Conservation (phyloP, 805 yeast species). For the Candida stauntonica region DNA sequence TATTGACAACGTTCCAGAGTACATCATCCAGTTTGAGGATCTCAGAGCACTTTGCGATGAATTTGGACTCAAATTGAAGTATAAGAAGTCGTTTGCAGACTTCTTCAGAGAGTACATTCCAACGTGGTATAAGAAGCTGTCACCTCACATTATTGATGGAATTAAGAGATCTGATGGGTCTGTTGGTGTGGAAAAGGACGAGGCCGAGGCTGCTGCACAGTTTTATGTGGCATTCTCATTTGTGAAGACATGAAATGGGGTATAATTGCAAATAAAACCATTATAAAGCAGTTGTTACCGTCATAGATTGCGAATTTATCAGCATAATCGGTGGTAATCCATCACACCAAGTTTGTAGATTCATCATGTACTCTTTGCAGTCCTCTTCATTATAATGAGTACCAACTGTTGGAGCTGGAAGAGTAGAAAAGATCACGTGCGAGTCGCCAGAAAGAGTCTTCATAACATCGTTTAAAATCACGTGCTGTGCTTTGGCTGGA, state of each 20-base stretch:
- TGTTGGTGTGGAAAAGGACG: slow-evolving; percentile 84
- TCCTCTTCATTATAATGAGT: slow-evolving; percentile 68
- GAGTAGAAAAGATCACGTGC: slow-evolving; percentile 78
- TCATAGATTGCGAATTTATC: slow-evolving; percentile 88
- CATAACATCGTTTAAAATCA: slow-evolving; percentile 87
- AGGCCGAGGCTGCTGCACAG: slow-evolving; percentile 74
- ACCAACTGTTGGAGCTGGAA: slow-evolving; percentile 85
- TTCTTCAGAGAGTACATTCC: slow-evolving; percentile 80
- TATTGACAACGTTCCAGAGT: slow-evolving; percentile 94
- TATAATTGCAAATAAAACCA: not conserved
- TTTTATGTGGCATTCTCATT: slow-evolving; percentile 83
- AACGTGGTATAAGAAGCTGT: slow-evolving; percentile 50
- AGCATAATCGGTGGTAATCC: slow-evolving; percentile 79
- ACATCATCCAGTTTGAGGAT: slow-evolving; percentile 90
- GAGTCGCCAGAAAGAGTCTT: slow-evolving; percentile 53
- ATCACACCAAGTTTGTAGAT: slow-evolving; percentile 74
- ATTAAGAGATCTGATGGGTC: slow-evolving; percentile 64
- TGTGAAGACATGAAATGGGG: slow-evolving; percentile 40
- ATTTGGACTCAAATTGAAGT: slow-evolving; percentile 66
- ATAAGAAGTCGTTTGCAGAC: slow-evolving; percentile 73
- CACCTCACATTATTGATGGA: slow-evolving; percentile 60
- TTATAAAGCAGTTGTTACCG: slow-evolving; percentile 89
- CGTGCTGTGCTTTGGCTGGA: slow-evolving; percentile 90
- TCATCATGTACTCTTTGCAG: slow-evolving; percentile 69
- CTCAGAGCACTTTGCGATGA: slow-evolving; percentile 82